A percentile compares a stretch with the other conserved stretches of the same genome.
These are phyloP conservation scores for Sporothrix inflata DNA, from an alignment of 2,329 filamentous ascomycete genomes.

Conservation along the genomic window DNA sequence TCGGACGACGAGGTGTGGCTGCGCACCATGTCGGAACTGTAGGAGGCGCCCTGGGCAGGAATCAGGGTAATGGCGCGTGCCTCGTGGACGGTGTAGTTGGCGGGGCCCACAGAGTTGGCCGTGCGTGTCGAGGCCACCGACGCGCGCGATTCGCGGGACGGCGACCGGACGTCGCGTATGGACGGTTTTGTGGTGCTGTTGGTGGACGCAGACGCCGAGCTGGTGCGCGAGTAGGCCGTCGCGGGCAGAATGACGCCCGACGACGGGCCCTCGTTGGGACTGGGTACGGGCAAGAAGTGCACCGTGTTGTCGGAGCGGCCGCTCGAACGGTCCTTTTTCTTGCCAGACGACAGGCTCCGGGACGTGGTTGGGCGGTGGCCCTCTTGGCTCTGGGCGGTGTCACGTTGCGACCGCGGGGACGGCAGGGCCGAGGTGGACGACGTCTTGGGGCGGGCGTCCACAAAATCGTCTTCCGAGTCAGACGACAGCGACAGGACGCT, in stretches of 20 bases:
- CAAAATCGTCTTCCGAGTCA: conserved; percentile 56
- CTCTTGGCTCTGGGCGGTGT: background rate
- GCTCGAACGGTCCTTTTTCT: conserved; percentile 17
- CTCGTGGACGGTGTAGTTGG: conserved; percentile 40
- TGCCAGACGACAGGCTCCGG: background rate
- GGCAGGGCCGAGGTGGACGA: conserved; percentile 31
- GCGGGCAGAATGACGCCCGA: background rate
- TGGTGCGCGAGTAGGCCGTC: conserved; percentile 37
- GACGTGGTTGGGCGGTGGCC: background rate
- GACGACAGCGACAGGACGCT: conserved; percentile 62
- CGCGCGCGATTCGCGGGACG: conserved; percentile 43
- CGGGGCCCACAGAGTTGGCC: background rate
- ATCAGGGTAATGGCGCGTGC: conserved; percentile 46
- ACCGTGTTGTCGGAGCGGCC: conserved; percentile 14
- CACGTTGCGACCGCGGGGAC: background rate
- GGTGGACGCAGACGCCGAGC: conserved; percentile 38
- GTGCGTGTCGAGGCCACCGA: conserved; percentile 34
- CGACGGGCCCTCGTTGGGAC: background rate
- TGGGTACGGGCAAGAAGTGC: conserved; percentile 28
- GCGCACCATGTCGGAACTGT: background rate
- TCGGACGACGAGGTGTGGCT: conserved; percentile 3
- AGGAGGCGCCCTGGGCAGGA: conserved; percentile 36
- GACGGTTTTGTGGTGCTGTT: conserved; percentile 23
- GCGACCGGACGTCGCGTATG: conserved; percentile 30
- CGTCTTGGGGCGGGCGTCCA: conserved; percentile 41